These are phyloP conservation scores for Starmerella potacharoeniae DNA, from an alignment of 805 yeast genomes.

Conservation along the genomic window DNA sequence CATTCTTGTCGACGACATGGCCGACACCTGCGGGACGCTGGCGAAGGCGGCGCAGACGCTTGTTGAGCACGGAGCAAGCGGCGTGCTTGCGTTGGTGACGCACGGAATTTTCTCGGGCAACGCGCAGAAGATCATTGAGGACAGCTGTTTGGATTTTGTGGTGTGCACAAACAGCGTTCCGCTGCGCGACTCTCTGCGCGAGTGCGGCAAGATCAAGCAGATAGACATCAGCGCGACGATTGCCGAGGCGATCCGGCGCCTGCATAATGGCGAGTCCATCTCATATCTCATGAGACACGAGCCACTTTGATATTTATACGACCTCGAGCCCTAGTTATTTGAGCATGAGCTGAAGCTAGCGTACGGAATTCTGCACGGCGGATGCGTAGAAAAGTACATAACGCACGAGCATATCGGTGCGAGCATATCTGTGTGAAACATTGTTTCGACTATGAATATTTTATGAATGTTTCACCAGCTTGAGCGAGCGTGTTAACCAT, in stretches of 20 bases:
- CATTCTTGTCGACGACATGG: slow-evolving; percentile 90
- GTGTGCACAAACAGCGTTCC: slow-evolving; percentile 94
- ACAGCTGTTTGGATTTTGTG: slow-evolving; percentile 54
- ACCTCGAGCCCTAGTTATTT: background rate
- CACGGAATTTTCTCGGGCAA: slow-evolving; percentile 87
- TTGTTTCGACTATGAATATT: too few relatives aligned
- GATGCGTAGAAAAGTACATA: too few relatives aligned
- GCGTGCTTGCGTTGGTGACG: slow-evolving; percentile 86
- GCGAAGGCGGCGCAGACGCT: slow-evolving; percentile 89
- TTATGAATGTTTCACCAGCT: too few relatives aligned
- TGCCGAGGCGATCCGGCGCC: slow-evolving; percentile 88
- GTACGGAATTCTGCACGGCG: too few relatives aligned
- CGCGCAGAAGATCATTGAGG: slow-evolving; percentile 63
- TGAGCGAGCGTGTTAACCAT: too few relatives aligned
- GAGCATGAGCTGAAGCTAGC: background rate
- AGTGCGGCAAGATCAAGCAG: slow-evolving; percentile 60
- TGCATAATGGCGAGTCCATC: slow-evolving; percentile 93
- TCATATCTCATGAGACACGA: slow-evolving; percentile 74
- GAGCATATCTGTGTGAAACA: too few relatives aligned
- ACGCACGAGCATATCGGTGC: too few relatives aligned
- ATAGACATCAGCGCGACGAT: slow-evolving; percentile 77
- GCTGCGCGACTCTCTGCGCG: slow-evolving; percentile 46
- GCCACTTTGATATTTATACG: slow-evolving; percentile 27
- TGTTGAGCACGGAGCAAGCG: slow-evolving; percentile 65
- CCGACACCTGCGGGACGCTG: slow-evolving; percentile 95